Base-by-base conservation (phyloP, 805 yeast genomes). In the Wickerhamiella occidentalis region DNA sequence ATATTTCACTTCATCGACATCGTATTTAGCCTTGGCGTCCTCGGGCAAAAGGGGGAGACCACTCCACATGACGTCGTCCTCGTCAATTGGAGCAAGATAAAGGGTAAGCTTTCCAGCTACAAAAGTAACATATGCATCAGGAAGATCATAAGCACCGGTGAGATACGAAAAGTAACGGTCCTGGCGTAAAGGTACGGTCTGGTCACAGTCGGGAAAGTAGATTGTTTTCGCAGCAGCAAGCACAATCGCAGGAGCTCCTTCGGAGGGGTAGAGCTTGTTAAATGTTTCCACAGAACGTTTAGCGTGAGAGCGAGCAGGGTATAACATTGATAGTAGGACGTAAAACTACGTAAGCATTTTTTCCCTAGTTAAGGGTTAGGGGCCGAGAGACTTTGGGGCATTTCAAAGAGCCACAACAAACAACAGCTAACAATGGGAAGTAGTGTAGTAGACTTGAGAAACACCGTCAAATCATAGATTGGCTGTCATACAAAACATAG, bases 31-130 rank as follows among this genome's bases (percentile, higher is more conserved):
- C 45, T 64, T 48, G 0, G 96, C 96, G 17, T 81, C 79, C 43
- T 80, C 80, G 2, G 72, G 54, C 36, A 77, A 68, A 47, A 85
- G 54, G 4, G 98, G 98, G 65, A 82, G 61, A 0, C 98, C 98
- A 51, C 92, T 80, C 98, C 98, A 90, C 86, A 92, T 82, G 38
- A 90, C 82, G 61, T 85, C 96, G 40, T 92, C 97, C 40, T 74
- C 67, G 60, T 87, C 95, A 36, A 90, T 72, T 48, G 82, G 76
- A 0, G 97, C 96, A 47, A 92, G 69, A 60, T 82, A 90, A 22
- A 90, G 68, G 0, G 80, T 77, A 53, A 86, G 70, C 48, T 76
- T 72, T 40, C 80, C 85, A 6, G 64, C 56, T 45, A 77, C 69
- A 60, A 75, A 90, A 19, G 82, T 66, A 1, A 85, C 74, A 56